These are phyloP conservation scores for Lepidium aucheri DNA, from an alignment of 345 rosid genomes.

Conservation along the genomic window DNA sequence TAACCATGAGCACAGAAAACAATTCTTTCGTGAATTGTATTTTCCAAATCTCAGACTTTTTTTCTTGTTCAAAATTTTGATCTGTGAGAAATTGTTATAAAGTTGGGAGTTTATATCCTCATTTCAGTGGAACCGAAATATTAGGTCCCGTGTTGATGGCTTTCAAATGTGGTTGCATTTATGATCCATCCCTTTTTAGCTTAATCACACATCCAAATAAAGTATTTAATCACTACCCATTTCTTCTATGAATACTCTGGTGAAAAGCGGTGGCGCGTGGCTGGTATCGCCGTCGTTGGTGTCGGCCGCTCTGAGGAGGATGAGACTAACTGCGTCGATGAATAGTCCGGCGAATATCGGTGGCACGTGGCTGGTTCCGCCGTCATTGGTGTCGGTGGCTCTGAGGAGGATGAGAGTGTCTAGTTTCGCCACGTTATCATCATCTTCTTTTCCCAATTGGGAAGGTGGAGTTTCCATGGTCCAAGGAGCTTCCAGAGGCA, in stretches of 20 bases:
- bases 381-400: too few species aligned
- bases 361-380: constrained; percentile 4
- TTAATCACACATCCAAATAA: not conserved
- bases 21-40: not conserved
- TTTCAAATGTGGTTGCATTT: constrained; percentile 11
- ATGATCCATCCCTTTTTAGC: constrained; percentile 10
- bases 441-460: constrained; percentile 35
- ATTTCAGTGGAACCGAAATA: constrained; percentile 1
- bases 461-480: constrained; percentile 82
- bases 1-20: not conserved
- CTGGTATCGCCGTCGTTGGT: not conserved
- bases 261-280: constrained; percentile 15
- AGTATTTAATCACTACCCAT: not conserved
- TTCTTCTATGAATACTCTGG: constrained; percentile 16
- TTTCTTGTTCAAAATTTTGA: not conserved
- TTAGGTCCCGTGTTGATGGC: constrained; percentile 16
- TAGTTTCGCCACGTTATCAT: constrained; percentile 30
- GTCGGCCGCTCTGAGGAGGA: not conserved
- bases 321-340: not conserved
- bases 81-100: not conserved
- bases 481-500: constrained; percentile 93
- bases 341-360: constrained; percentile 11
- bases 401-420: not conserved
- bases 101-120: not conserved
- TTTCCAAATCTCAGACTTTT: not conserved